Evolutionary conservation across 805 yeast genomes (phyloP).

Genomic region (Myxozyma kluyveri): DNA sequence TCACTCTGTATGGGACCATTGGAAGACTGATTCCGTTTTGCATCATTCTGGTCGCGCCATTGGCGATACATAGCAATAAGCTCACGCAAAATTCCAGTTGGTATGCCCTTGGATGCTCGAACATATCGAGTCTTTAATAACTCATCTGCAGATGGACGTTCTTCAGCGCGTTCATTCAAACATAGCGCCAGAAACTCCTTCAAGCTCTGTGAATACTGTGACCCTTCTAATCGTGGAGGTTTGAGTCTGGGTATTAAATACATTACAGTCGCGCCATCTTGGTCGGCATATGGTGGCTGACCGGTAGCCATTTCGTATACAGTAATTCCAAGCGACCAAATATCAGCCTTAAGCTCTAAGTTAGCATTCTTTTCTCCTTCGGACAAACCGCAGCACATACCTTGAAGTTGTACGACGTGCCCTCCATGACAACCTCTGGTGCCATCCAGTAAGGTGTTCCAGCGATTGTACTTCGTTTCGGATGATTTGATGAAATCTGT

Average conservation of each 20-base stretch:
- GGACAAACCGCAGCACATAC: conserved; percentile 31
- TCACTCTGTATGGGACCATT: conserved; percentile 3
- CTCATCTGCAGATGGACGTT: conserved; percentile 84
- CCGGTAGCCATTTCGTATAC: conserved; percentile 94
- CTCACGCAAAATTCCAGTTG: conserved; percentile 65
- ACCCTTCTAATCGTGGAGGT: conserved; percentile 92
- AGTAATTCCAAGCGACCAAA: conserved; percentile 96
- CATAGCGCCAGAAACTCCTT: conserved; percentile 90
- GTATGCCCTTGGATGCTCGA: conserved; percentile 55
- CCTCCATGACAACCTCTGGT: conserved; percentile 48
- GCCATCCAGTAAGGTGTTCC: conserved; percentile 61
- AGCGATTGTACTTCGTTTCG: conserved; percentile 90
- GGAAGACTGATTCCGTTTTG: conserved; percentile 49
- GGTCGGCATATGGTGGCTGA: conserved; percentile 94
- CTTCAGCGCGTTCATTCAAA: conserved; percentile 88
- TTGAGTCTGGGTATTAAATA: conserved; percentile 86
- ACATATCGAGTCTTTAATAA: conserved; percentile 72
- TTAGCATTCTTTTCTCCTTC: not conserved
- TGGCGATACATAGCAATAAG: conserved; percentile 52
- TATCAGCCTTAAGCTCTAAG: conserved; percentile 73
- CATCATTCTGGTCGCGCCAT: conserved; percentile 58
- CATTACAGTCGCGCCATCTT: conserved; percentile 93
- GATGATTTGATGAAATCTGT: conserved; percentile 67
- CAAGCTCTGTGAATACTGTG: conserved; percentile 68
- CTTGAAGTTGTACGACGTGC: conserved; percentile 52